A percentile compares a stretch with the other conserved stretches of the same genome.
phyloP scores from a whole-genome alignment of 2,329 filamentous ascomycete genomes.

The Verticillium albo-atrum region DNA sequence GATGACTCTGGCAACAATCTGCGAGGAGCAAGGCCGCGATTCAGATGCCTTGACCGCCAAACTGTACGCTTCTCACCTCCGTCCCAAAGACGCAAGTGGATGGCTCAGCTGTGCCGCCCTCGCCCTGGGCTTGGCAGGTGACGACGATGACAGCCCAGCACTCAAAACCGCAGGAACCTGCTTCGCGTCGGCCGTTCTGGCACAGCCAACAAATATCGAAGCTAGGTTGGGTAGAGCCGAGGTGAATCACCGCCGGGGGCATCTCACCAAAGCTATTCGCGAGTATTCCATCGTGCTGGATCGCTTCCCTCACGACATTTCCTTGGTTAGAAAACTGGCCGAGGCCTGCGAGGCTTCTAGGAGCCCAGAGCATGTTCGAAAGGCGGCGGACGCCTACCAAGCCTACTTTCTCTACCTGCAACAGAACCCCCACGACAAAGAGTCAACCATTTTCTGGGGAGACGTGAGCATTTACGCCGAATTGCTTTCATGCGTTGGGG shows the following conservation, averaged over 20 bases:
- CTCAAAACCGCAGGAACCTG: constrained; percentile 53
- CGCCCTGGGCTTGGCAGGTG: constrained; percentile 44
- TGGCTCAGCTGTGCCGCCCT: constrained; percentile 59
- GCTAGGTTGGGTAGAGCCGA: constrained; percentile 57
- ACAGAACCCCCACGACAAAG: not conserved
- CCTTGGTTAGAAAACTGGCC: constrained; percentile 50
- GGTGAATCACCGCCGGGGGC: constrained; percentile 51
- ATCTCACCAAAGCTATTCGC: constrained; percentile 46
- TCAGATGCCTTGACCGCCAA: constrained; percentile 55
- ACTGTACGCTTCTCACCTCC: constrained; percentile 58
- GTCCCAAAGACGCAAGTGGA: constrained; percentile 53
- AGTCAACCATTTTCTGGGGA: constrained; percentile 56
- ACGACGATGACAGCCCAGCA: constrained; percentile 41
- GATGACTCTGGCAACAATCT: constrained; percentile 57
- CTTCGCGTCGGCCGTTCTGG: constrained; percentile 55
- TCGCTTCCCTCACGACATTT: constrained; percentile 47
- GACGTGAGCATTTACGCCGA: constrained; percentile 84
- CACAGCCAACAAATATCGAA: constrained; percentile 51
- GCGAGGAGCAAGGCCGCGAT: constrained; percentile 53
- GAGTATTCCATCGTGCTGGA: constrained; percentile 54
- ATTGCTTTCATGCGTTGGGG: constrained; percentile 62
- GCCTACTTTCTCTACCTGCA: constrained; percentile 38
- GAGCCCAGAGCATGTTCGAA: constrained; percentile 33
- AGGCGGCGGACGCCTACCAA: constrained; percentile 45
- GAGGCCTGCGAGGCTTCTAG: constrained; percentile 52